Conservation (phyloP, 2,329 filamentous ascomycete genomes). For the Cladosporium sp. region DNA sequence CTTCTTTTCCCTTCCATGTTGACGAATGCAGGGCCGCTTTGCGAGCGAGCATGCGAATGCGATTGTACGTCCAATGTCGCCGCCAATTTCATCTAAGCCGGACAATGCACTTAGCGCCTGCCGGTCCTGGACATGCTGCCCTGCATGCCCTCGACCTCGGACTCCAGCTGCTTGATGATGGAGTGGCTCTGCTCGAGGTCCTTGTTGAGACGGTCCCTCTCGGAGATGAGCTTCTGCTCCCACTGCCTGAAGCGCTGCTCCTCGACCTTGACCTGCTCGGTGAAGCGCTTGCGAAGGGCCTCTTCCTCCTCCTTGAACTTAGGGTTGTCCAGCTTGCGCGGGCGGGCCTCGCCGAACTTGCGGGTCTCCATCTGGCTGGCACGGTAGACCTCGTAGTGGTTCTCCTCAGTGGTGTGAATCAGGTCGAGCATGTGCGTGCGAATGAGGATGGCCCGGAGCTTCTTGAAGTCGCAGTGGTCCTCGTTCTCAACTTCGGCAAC, state of each 20-base stretch:
- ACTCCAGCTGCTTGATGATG: constrained; percentile 79
- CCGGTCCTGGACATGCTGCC: constrained; percentile 33
- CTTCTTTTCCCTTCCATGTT: too few species aligned
- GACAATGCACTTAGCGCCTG: constrained; percentile 20
- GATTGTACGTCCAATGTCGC: neutral
- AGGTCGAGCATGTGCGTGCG: constrained; percentile 96
- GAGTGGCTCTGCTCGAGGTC: constrained; percentile 97
- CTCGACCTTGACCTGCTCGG: constrained; percentile 99
- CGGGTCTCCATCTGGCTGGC: constrained; percentile 99
- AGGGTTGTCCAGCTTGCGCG: constrained; percentile 97
- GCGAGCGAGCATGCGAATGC: too few species aligned
- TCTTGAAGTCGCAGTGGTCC: constrained; percentile 99
- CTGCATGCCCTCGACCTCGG: constrained; percentile 89
- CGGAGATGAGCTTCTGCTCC: constrained; percentile 99
- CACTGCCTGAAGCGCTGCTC: constrained; percentile 98
- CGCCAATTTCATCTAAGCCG: neutral
- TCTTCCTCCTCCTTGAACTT: constrained; percentile 99
- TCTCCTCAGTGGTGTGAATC: constrained; percentile 98
- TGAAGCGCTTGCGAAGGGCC: constrained; percentile 96
- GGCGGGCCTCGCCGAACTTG: constrained; percentile 96
- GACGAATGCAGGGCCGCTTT: too few species aligned
- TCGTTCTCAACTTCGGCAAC: constrained; percentile 99
- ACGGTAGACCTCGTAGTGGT: constrained; percentile 98
- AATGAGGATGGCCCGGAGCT: constrained; percentile 96
- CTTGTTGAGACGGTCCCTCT: constrained; percentile 99